These are phyloP conservation scores for Tephrocybe rancida DNA, from an alignment of 768 basidiomycete genomes.

Conservation along the genomic window DNA sequence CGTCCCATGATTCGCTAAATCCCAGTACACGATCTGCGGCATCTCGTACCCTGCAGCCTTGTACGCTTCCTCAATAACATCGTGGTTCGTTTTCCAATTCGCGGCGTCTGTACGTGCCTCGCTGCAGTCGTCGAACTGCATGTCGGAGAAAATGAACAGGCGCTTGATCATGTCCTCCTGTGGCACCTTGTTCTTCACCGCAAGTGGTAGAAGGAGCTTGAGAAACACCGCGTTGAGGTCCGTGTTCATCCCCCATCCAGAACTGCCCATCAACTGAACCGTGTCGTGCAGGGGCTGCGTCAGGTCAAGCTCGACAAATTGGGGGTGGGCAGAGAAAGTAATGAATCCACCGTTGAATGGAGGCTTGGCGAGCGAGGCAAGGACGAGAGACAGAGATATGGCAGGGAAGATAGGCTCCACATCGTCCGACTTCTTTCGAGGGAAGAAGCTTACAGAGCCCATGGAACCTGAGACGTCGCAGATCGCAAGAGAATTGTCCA, in stretches of 20 bases:
- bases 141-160: conserved; percentile 76
- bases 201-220: conserved; percentile 63
- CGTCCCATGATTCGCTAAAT: conserved; percentile 42
- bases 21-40: conserved; percentile 77
- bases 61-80: conserved; percentile 56
- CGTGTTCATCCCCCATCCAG: conserved; percentile 61
- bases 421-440: neutral
- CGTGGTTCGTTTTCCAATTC: conserved; percentile 65
- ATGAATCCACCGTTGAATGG: conserved; percentile 72
- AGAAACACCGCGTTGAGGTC: conserved; percentile 64
- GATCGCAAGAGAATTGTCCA: conserved; percentile 66
- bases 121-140: conserved; percentile 63
- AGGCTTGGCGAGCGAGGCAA: conserved; percentile 61
- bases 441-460: conserved; percentile 33
- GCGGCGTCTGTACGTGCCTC: conserved; percentile 1
- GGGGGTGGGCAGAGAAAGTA: conserved; percentile 59
- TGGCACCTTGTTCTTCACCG: conserved; percentile 54
- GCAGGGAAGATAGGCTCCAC: conserved; percentile 59
- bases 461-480: conserved; percentile 81
- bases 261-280: conserved; percentile 33
- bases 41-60: conserved; percentile 66
- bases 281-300: conserved; percentile 36
- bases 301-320: conserved; percentile 52
- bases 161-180: conserved; percentile 77
- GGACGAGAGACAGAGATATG: conserved; percentile 64